Conservation (phyloP, 2,329 filamentous ascomycete species). For the Tolypocladium ophioglossoides region DNA sequence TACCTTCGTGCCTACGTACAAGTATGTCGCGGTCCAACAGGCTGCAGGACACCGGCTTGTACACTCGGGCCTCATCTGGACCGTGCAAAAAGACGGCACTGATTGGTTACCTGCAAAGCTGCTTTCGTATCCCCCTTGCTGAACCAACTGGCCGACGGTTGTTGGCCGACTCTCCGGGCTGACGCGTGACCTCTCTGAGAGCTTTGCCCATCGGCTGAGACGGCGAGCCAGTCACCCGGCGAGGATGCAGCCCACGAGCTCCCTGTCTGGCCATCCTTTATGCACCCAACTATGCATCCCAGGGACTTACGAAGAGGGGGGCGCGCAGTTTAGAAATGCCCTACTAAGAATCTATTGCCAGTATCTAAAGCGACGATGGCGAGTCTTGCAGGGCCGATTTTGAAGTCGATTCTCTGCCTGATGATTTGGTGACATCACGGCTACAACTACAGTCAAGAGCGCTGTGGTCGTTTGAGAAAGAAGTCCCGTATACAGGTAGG, state of each 20-base stretch:
- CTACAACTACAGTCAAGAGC: too few species aligned
- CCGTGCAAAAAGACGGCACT: neutral
- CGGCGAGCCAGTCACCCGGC: neutral
- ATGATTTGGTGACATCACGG: too few species aligned
- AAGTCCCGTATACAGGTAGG: too few species aligned
- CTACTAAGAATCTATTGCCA: neutral
- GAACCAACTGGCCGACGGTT: too few species aligned
- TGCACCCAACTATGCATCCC: neutral
- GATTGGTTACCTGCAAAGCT: neutral
- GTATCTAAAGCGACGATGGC: neutral
- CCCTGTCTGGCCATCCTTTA: neutral
- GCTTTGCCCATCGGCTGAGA: neutral
- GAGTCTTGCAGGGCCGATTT: neutral
- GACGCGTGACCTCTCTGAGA: neutral
- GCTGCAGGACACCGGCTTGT: too few species aligned
- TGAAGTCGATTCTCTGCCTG: too few species aligned
- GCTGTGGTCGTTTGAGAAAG: too few species aligned
- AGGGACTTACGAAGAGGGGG: neutral
- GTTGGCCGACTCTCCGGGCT: neutral
- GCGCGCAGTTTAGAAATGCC: neutral
- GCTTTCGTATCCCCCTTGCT: too few species aligned
- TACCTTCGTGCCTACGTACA: neutral
- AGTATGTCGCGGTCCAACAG: too few species aligned
- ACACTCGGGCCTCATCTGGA: too few species aligned
- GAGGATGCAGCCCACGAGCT: neutral